phyloP scores from a whole-genome alignment of 2,329 filamentous ascomycete species.

The Pyrenophora tritici-repentis region DNA sequence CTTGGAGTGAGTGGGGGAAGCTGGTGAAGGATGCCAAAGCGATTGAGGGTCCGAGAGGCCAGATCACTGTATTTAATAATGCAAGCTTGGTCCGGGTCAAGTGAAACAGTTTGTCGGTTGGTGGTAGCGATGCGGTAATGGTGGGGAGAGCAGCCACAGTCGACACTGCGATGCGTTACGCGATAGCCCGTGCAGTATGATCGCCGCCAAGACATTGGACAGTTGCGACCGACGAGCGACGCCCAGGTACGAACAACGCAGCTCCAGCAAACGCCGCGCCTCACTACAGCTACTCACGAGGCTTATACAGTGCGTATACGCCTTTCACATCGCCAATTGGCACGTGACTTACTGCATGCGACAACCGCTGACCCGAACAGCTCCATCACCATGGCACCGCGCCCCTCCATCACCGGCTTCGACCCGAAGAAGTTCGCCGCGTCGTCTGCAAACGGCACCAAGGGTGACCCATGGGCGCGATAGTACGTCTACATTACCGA shows the following conservation, averaged over 20 bases:
- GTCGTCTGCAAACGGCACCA: conserved; percentile 63
- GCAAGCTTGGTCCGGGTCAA: neutral
- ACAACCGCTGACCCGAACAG: conserved; percentile 24
- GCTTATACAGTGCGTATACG: conserved; percentile 29
- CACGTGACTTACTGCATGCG: neutral
- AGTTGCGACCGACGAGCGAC: conserved; percentile 17
- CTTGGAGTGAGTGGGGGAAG: neutral
- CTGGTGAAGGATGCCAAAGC: neutral
- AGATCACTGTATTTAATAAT: neutral
- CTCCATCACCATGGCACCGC: conserved; percentile 54
- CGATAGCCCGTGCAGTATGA: conserved; percentile 13
- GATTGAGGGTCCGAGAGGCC: neutral
- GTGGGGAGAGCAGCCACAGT: conserved; percentile 9
- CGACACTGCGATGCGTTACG: conserved; percentile 1
- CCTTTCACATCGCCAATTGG: conserved; percentile 6
- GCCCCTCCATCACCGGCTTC: conserved; percentile 88
- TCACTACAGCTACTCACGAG: conserved; percentile 26
- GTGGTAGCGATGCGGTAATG: conserved; percentile 2
- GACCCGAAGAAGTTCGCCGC: conserved; percentile 79
- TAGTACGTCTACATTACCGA: conserved; percentile 52
- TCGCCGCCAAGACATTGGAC: conserved; percentile 18
- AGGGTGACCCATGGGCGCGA: conserved; percentile 67
- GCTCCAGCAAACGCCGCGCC: conserved; percentile 24
- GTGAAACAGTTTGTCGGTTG: neutral
- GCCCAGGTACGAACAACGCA: conserved; percentile 26